Conservation (phyloP, 2,329 filamentous ascomycete species). For the Chaetomiaceae sp. region DNA sequence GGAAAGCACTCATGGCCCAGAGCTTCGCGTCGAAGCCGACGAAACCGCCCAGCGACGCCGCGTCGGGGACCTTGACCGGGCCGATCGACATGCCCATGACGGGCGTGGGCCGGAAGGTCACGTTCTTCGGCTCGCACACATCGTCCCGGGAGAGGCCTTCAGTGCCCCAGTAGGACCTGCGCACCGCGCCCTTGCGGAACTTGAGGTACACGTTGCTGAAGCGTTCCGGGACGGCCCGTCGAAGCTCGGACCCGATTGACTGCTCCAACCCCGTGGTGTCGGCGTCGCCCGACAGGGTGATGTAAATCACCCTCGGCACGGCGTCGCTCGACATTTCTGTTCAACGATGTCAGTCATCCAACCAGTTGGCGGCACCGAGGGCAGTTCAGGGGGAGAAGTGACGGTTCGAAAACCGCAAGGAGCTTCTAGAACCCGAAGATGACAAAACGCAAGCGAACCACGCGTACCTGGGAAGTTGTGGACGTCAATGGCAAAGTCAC, state of each 20-base stretch:
- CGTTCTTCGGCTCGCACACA: slow-evolving; percentile 13
- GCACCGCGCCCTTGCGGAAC: slow-evolving; percentile 9
- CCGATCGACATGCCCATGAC: slow-evolving; percentile 16
- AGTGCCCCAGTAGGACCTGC: slow-evolving; percentile 7
- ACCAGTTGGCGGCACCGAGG: too few relatives aligned
- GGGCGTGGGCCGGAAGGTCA: slow-evolving; percentile 6
- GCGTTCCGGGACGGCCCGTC: neutral
- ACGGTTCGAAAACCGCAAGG: too few relatives aligned
- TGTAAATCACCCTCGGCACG: slow-evolving; percentile 14
- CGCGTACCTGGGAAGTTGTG: slow-evolving; percentile 19
- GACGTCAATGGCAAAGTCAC: slow-evolving; percentile 15
- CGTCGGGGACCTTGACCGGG: slow-evolving; percentile 3
- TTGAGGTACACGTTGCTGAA: slow-evolving; percentile 9
- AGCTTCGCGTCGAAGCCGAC: neutral
- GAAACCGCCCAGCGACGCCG: slow-evolving; percentile 15
- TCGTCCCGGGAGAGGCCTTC: neutral
- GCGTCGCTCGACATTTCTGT: slow-evolving; percentile 9
- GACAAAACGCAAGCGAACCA: too few relatives aligned
- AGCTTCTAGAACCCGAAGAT: too few relatives aligned
- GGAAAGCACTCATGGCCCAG: slow-evolving; percentile 16
- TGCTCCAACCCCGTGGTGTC: slow-evolving; percentile 3
- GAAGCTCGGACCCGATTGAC: slow-evolving; percentile 2
- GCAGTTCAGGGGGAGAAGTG: too few relatives aligned
- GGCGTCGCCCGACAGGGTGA: slow-evolving; percentile 4
- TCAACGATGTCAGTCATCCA: too few relatives aligned